Conservation (phyloP, 257 asterid genomes). For the Solanum clarkiae region DNA sequence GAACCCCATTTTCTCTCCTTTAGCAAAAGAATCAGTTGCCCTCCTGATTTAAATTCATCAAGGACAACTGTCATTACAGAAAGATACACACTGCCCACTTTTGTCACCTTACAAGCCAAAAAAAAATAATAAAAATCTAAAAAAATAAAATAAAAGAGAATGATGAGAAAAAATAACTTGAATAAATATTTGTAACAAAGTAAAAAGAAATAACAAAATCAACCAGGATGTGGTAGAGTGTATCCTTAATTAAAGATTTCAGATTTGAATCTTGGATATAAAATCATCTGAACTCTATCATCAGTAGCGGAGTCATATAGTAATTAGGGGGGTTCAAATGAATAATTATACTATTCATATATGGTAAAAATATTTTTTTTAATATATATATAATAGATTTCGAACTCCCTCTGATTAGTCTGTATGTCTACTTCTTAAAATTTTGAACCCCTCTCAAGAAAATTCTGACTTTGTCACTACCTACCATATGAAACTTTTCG, state of each 20-base stretch:
- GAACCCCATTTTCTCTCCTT: constrained; percentile 8
- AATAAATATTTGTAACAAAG: constrained; percentile 2
- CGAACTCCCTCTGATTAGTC: too few species aligned
- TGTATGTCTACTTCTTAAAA: too few species aligned
- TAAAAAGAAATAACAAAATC: constrained; percentile 14
- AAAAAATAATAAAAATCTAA: not conserved
- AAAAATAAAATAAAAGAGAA: not conserved
- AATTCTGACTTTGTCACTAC: too few species aligned
- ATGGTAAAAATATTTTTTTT: too few species aligned
- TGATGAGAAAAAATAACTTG: not conserved
- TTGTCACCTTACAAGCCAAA: constrained; percentile 16
- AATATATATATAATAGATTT: too few species aligned
- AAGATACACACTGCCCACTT: constrained; percentile 38
- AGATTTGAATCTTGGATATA: not conserved
- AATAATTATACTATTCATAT: too few species aligned
- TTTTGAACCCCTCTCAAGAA: too few species aligned
- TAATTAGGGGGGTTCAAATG: too few species aligned
- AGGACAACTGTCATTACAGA: constrained; percentile 72
- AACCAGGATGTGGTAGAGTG: not conserved
- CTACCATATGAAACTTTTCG: not conserved
- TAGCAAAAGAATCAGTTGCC: constrained; percentile 37
- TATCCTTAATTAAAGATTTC: not conserved
- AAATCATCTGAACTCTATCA: too few species aligned
- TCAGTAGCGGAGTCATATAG: too few species aligned
- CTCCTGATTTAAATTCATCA: constrained; percentile 25